Conservation (phyloP, 345 rosid species). For the Angophora floribunda region DNA sequence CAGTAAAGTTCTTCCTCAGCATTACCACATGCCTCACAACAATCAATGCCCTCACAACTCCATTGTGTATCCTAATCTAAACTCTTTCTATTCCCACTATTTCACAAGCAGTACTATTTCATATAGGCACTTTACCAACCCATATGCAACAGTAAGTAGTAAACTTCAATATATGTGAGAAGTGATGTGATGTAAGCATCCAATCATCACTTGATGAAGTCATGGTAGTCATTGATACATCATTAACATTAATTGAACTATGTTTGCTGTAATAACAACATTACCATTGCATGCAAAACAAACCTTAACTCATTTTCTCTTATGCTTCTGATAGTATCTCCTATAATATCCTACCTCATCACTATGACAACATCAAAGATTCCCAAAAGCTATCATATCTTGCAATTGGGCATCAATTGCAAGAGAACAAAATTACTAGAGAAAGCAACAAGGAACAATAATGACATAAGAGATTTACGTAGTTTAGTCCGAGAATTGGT, state of each 20-base stretch:
- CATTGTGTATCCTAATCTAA: background rate
- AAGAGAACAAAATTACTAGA: background rate
- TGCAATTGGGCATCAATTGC: background rate
- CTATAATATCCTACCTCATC: background rate
- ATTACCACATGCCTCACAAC: background rate
- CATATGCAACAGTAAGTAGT: background rate
- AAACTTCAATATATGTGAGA: background rate
- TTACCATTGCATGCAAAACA: background rate
- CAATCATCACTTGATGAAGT: background rate
- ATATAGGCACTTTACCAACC: background rate
- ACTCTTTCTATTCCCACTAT: background rate
- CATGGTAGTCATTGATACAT: background rate
- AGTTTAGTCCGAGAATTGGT: rapidly evolving
- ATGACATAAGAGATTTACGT: background rate
- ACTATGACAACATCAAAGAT: background rate
- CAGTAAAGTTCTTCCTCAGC: background rate
- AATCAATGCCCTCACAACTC: background rate
- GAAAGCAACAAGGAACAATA: background rate
- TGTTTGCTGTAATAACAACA: background rate
- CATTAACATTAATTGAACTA: background rate
- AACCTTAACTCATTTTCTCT: background rate
- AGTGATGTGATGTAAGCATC: background rate
- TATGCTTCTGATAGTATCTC: background rate
- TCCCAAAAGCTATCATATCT: background rate
- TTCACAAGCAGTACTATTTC: background rate